phyloP scores from a whole-genome alignment of 139 green algal species.

The Haematococcus lacustris region DNA sequence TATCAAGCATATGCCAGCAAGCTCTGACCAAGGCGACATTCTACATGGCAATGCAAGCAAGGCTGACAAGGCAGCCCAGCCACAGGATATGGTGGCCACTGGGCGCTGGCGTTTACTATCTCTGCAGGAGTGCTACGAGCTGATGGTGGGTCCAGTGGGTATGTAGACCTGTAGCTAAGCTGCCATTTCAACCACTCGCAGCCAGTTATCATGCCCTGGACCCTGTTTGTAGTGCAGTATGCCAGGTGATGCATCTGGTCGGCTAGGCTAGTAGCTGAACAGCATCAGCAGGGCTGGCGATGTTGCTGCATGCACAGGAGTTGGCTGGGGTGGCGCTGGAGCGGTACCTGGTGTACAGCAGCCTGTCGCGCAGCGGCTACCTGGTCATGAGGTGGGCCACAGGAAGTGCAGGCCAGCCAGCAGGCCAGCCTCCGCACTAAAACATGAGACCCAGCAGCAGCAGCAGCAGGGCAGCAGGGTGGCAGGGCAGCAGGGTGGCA shows the following conservation, averaged over 20 bases:
- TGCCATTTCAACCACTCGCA: background rate
- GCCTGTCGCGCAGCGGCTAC: conserved; percentile 28
- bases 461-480: too few relatives aligned
- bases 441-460: too few relatives aligned
- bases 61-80: background rate
- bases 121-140: conserved; percentile 29
- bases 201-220: background rate
- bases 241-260: background rate
- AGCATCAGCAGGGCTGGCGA: too few relatives aligned
- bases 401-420: too few relatives aligned
- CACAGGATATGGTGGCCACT: background rate
- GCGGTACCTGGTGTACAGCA: conserved; percentile 26
- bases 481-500: too few relatives aligned
- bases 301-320: conserved; percentile 6
- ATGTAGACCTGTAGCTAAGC: background rate
- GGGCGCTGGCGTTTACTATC: conserved; percentile 22
- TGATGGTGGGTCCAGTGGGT: conserved; percentile 15
- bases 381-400: conserved; percentile 27
- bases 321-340: conserved; percentile 27
- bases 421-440: too few relatives aligned
- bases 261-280: too few relatives aligned
- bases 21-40: too few relatives aligned
- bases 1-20: too few relatives aligned
- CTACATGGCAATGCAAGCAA: background rate
- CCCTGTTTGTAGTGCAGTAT: background rate